phyloP scores from a whole-genome alignment of 768 basidiomycete species.

The Boletus bicolor region DNA sequence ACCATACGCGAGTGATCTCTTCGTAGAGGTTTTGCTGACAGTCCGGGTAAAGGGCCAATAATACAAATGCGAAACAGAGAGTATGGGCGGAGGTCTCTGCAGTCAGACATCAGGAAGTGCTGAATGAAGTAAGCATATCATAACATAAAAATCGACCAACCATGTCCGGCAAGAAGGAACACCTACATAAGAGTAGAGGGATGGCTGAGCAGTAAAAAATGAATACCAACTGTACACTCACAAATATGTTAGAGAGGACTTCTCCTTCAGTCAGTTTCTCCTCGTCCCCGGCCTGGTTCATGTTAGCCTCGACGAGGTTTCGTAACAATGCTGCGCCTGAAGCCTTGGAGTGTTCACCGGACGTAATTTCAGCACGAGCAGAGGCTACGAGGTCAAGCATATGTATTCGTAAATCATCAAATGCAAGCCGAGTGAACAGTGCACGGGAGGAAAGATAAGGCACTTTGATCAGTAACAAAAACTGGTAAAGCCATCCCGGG shows the following conservation, averaged over 20 bases:
- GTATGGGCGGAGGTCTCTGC: slow-evolving; percentile 49
- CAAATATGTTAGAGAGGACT: slow-evolving; percentile 47
- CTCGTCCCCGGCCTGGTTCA: slow-evolving; percentile 31
- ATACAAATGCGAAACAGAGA: slow-evolving; percentile 39
- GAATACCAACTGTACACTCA: slow-evolving; percentile 21
- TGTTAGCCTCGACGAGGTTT: slow-evolving; percentile 48
- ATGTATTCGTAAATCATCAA: slow-evolving; percentile 37
- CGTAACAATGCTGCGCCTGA: slow-evolving; percentile 39
- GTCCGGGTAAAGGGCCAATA: slow-evolving; percentile 50
- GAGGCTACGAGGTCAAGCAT: slow-evolving; percentile 41
- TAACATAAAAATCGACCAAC: slow-evolving; percentile 23
- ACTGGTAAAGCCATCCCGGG: slow-evolving; percentile 34
- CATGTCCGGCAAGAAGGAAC: slow-evolving; percentile 51
- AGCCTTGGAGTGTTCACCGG: slow-evolving; percentile 19
- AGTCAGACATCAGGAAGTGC: no score
- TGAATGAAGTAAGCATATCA: no score
- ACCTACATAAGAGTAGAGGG: slow-evolving; percentile 24
- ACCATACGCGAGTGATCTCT: slow-evolving; percentile 41
- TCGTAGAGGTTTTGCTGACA: slow-evolving; percentile 45
- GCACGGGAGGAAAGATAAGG: slow-evolving; percentile 36
- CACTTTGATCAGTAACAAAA: slow-evolving; percentile 26
- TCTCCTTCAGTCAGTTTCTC: slow-evolving; percentile 43
- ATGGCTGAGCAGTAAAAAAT: not conserved
- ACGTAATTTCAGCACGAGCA: slow-evolving; percentile 36
- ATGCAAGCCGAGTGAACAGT: slow-evolving; percentile 30